A percentile compares a stretch with the other conserved stretches of the same genome.
These are phyloP conservation scores for Xylona heveae DNA, from an alignment of 495 filamentous ascomycete species.

Conservation along the genomic window DNA sequence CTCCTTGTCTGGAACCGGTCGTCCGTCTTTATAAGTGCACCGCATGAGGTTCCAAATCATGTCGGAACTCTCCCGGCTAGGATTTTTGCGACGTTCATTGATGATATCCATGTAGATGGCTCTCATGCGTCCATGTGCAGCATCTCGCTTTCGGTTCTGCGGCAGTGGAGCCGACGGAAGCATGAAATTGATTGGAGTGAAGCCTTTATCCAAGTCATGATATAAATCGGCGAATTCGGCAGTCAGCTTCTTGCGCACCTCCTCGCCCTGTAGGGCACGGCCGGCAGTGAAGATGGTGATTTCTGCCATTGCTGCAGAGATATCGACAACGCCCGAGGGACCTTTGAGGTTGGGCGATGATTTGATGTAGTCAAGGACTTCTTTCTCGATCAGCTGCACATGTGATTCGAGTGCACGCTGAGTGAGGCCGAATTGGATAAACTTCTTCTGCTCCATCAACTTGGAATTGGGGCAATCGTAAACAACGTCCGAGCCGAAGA, in stretches of 20 bases:
- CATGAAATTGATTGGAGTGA: slow-evolving; percentile 68
- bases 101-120: slow-evolving; percentile 64
- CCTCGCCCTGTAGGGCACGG: slow-evolving; percentile 58
- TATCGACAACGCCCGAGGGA: slow-evolving; percentile 37
- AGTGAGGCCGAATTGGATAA: slow-evolving; percentile 72
- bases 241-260: slow-evolving; percentile 56
- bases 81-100: slow-evolving; percentile 31
- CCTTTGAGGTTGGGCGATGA: slow-evolving; percentile 43
- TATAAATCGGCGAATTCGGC: slow-evolving; percentile 51
- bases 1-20: slow-evolving; percentile 50
- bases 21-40: slow-evolving; percentile 55
- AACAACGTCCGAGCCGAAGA: slow-evolving; percentile 71
- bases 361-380: slow-evolving; percentile 50
- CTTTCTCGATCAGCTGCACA: slow-evolving; percentile 56
- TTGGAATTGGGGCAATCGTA: slow-evolving; percentile 79
- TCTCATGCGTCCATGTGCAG: slow-evolving; percentile 52
- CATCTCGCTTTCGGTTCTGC: slow-evolving; percentile 58
- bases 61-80: slow-evolving; percentile 30
- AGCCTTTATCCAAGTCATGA: slow-evolving; percentile 72
- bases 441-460: slow-evolving; percentile 77
- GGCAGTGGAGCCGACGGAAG: slow-evolving; percentile 74
- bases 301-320: slow-evolving; percentile 52
- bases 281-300: slow-evolving; percentile 74
- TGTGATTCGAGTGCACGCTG: slow-evolving; percentile 55
- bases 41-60: slow-evolving; percentile 76